Evolutionary conservation across 2,329 filamentous ascomycete species (phyloP).

Genomic region (Diaporthe australafricana): DNA sequence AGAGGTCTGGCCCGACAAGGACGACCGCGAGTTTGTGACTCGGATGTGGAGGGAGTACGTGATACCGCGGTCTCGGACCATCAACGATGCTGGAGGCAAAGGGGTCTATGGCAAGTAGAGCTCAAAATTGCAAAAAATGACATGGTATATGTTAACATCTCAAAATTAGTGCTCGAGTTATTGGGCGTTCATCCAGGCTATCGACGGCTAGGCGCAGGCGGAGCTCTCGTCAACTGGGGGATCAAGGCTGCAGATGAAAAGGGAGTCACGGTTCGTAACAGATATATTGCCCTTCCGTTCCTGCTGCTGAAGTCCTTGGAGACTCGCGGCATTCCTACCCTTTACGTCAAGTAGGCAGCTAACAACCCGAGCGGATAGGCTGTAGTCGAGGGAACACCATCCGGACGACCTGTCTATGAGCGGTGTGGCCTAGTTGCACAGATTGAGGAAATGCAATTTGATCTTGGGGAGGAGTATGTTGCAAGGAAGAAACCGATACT

Average conservation of each 20-base stretch:
- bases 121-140: not conserved
- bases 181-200: not conserved
- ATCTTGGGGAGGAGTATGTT: not conserved
- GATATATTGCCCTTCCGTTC: too few species aligned
- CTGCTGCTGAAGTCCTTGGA: too few species aligned
- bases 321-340: too few species aligned
- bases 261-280: not conserved
- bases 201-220: slow-evolving; percentile 1
- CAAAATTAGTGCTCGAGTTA: slow-evolving; percentile 4
- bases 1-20: not conserved
- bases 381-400: slow-evolving; percentile 3
- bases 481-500: not conserved
- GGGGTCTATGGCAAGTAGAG: not conserved
- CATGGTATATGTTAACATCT: not conserved
- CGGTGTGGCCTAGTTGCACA: not conserved
- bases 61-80: not conserved
- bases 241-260: not conserved
- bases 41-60: not conserved
- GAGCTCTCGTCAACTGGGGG: slow-evolving; percentile 5
- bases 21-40: slow-evolving; percentile 5
- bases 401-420: not conserved
- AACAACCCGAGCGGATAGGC: not conserved
- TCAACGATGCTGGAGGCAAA: not conserved
- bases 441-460: slow-evolving; percentile 8
- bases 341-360: not conserved